phyloP scores from a whole-genome alignment of 805 yeast species.

The Starmerella etchellsii region DNA sequence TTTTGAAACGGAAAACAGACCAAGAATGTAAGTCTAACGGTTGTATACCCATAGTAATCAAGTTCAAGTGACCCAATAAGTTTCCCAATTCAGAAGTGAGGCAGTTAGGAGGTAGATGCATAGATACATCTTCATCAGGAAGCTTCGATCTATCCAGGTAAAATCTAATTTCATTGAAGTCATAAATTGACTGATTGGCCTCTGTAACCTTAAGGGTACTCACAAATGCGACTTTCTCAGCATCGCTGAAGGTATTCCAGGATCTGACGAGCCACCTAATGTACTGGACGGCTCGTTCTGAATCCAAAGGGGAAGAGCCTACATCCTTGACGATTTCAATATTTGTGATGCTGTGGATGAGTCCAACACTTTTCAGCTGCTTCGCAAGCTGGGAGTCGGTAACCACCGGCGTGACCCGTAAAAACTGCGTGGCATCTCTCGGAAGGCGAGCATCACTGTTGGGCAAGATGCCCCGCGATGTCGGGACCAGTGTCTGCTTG shows the following conservation, averaged over 20 bases:
- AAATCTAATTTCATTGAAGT: slow-evolving; percentile 19
- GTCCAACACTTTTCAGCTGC: slow-evolving; percentile 19
- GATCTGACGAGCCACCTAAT: slow-evolving; percentile 22
- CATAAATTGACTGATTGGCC: background rate
- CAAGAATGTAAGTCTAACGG: slow-evolving; percentile 6
- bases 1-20: slow-evolving; percentile 2
- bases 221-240: background rate
- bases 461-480: slow-evolving; percentile 25
- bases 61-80: background rate
- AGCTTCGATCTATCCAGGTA: slow-evolving; percentile 22
- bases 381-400: slow-evolving; percentile 16
- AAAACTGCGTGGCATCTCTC: slow-evolving; percentile 14
- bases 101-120: slow-evolving; percentile 26
- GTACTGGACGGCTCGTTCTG: slow-evolving; percentile 17
- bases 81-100: slow-evolving; percentile 20
- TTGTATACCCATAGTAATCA: slow-evolving; percentile 6
- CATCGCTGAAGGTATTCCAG: background rate
- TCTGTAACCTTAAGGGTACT: background rate
- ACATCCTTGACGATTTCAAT: slow-evolving; percentile 22
- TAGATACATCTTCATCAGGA: slow-evolving; percentile 17
- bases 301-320: slow-evolving; percentile 21
- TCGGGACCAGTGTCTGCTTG: slow-evolving; percentile 23
- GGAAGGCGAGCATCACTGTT: slow-evolving; percentile 24
- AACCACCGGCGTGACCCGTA: slow-evolving; percentile 23
- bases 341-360: slow-evolving; percentile 20